Evolutionary conservation across 768 basidiomycete genomes (phyloP).

Genomic region (Pleurotus cornucopiae): DNA sequence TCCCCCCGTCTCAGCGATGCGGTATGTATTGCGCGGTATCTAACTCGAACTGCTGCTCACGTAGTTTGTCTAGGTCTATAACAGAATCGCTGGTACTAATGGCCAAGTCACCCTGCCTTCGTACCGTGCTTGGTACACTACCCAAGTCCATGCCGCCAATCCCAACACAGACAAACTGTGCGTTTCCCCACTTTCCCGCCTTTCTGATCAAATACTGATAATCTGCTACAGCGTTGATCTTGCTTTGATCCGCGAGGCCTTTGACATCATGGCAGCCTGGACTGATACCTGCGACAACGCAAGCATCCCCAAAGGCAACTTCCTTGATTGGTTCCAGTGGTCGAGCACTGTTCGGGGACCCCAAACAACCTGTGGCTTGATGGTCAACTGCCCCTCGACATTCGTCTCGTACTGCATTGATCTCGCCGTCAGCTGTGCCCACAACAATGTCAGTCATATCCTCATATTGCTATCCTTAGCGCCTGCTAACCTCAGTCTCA

Average conservation of each 20-base stretch:
- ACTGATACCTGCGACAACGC: constrained; percentile 12
- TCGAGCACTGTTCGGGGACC: constrained; percentile 10
- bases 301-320: constrained; percentile 8
- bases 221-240: constrained; percentile 7
- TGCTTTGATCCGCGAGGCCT: constrained; percentile 10
- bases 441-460: constrained; percentile 1
- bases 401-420: constrained; percentile 10
- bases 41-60: background rate
- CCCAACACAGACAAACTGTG: constrained; percentile 7
- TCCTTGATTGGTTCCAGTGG: constrained; percentile 14
- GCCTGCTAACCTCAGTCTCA: background rate
- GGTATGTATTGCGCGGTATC: background rate
- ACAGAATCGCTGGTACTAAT: background rate
- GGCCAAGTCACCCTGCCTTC: background rate
- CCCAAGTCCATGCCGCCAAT: constrained; percentile 2
- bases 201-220: background rate
- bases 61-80: constrained; percentile 3
- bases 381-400: constrained; percentile 8
- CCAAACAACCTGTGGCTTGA: constrained; percentile 5
- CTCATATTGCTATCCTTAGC: background rate
- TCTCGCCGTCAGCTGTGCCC: constrained; percentile 9
- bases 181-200: background rate
- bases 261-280: constrained; percentile 13
- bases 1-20: constrained; percentile 9
- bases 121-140: constrained; percentile 9